Conservation (phyloP, 768 basidiomycete genomes). For the Boletus tomentosulus region DNA sequence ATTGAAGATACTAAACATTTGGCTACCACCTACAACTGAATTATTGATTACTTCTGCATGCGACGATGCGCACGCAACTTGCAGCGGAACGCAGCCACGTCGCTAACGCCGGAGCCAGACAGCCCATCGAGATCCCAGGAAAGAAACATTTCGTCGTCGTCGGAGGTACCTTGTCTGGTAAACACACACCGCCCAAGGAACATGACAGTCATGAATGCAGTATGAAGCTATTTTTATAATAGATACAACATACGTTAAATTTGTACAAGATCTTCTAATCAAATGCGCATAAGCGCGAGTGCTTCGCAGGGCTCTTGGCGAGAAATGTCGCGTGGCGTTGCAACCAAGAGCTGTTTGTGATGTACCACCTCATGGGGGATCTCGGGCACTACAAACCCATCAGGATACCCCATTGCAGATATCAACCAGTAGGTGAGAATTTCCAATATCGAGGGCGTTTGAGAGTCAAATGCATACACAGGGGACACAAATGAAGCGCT, state of each 20-base stretch:
- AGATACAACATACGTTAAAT: background rate
- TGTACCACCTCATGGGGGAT: constrained; percentile 16
- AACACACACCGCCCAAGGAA: too few relatives aligned
- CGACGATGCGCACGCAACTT: too few relatives aligned
- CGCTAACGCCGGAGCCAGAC: too few relatives aligned
- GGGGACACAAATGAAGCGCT: constrained; percentile 48
- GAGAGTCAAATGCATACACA: constrained; percentile 38
- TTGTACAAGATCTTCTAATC: constrained; percentile 1
- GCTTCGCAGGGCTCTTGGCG: constrained; percentile 17
- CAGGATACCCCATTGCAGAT: constrained; percentile 44
- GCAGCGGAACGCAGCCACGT: too few relatives aligned
- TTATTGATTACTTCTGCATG: too few relatives aligned
- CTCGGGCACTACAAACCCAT: constrained; percentile 29
- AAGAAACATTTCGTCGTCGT: too few relatives aligned
- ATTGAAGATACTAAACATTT: too few relatives aligned
- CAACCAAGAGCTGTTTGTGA: constrained; percentile 24
- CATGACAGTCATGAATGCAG: background rate
- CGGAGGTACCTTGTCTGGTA: too few relatives aligned
- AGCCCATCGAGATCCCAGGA: too few relatives aligned
- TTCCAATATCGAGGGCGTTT: constrained; percentile 48
- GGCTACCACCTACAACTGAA: too few relatives aligned
- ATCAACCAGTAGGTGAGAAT: constrained; percentile 52
- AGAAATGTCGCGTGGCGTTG: constrained; percentile 25
- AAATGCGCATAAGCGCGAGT: constrained; percentile 13
- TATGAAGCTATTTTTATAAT: background rate